Conservation (phyloP, 1,284 basidiomycete species). For the Mycena sp. region DNA sequence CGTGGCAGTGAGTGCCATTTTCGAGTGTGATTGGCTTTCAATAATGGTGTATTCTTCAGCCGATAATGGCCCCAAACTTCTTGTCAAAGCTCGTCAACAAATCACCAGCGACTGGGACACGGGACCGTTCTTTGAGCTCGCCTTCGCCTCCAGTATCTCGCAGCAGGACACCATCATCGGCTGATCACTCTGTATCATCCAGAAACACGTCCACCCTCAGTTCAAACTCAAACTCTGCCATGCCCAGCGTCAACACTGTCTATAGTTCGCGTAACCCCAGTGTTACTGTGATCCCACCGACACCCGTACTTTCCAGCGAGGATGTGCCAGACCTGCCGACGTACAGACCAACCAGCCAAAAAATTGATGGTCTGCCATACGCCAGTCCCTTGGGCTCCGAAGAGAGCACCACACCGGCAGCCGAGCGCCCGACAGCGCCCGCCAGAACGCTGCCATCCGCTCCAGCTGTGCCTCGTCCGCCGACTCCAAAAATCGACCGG, state of each 20-base stretch:
- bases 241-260: slow-evolving; percentile 19
- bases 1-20: too few species aligned
- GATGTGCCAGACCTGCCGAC: slow-evolving; percentile 37
- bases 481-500: slow-evolving; percentile 23
- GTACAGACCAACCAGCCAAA: slow-evolving; percentile 27
- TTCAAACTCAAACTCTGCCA: too few species aligned
- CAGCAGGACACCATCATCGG: slow-evolving; percentile 38
- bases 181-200: slow-evolving; percentile 22
- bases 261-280: slow-evolving; percentile 46
- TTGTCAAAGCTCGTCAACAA: slow-evolving; percentile 59
- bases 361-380: slow-evolving; percentile 29
- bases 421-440: slow-evolving; percentile 19
- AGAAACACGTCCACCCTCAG: slow-evolving; percentile 33
- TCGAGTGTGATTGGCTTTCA: too few species aligned
- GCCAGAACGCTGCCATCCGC: slow-evolving; percentile 15
- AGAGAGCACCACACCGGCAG: neutral
- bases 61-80: slow-evolving; percentile 57
- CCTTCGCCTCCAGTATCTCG: slow-evolving; percentile 36
- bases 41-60: too few species aligned
- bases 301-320: slow-evolving; percentile 50
- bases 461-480: slow-evolving; percentile 11
- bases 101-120: slow-evolving; percentile 32
- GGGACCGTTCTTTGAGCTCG: slow-evolving; percentile 39
- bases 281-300: slow-evolving; percentile 67
- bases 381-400: slow-evolving; percentile 30